Conservation (phyloP, 176 grass and related monocot genomes). For the Oryza punctata region DNA sequence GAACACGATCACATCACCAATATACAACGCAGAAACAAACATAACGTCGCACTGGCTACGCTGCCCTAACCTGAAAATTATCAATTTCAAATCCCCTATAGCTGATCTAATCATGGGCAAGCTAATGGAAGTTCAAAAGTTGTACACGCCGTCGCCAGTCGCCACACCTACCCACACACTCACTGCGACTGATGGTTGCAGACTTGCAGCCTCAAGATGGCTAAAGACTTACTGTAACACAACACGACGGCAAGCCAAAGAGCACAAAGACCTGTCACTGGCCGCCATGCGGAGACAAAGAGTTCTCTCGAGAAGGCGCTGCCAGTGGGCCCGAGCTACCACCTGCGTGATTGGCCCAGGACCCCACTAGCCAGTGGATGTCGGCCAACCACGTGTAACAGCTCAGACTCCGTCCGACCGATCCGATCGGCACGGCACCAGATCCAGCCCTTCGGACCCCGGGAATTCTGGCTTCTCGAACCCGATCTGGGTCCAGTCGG, state of each 20-base stretch:
- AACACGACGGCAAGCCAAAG: background rate
- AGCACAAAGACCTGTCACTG: background rate
- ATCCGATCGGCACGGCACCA: constrained; percentile 38
- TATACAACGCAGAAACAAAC: constrained; percentile 1
- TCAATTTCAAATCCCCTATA: constrained; percentile 6
- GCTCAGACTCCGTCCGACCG: constrained; percentile 3
- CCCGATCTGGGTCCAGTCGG: constrained; percentile 21
- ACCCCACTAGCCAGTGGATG: constrained; percentile 12
- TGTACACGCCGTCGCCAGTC: background rate
- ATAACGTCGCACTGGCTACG: background rate
- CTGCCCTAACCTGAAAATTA: constrained; percentile 2
- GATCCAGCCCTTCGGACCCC: constrained; percentile 32
- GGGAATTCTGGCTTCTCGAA: constrained; percentile 28
- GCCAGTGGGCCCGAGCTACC: background rate
- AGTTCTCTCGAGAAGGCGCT: constrained; percentile 32
- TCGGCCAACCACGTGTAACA: constrained; percentile 42
- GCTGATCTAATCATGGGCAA: constrained; percentile 27
- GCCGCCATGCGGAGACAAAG: constrained; percentile 21
- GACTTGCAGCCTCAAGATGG: background rate
- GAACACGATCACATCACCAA: constrained; percentile 28
- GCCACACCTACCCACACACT: background rate
- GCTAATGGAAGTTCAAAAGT: constrained; percentile 28
- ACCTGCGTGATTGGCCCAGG: constrained; percentile 19
- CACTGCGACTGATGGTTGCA: background rate
- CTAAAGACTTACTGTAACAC: background rate